phyloP scores from a whole-genome alignment of 768 basidiomycete genomes.

The Collybia sordida region DNA sequence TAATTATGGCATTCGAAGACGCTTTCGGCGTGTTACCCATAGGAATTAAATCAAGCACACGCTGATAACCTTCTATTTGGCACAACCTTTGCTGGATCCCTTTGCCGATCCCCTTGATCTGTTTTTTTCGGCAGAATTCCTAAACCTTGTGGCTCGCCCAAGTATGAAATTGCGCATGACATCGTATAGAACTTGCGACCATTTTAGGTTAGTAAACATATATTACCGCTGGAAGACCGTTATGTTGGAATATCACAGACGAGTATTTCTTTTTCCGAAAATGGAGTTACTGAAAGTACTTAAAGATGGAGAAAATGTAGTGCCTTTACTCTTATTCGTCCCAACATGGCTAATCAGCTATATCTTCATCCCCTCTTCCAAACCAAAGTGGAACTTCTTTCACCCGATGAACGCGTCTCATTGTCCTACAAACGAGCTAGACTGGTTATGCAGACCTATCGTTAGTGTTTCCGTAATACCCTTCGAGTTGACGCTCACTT shows the following conservation, averaged over 20 bases:
- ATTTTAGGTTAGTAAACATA: neutral
- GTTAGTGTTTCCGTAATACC: constrained; percentile 26
- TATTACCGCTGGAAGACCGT: neutral
- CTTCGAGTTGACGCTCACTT: constrained; percentile 6
- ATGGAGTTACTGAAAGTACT: constrained; percentile 13
- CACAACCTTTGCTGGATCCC: neutral
- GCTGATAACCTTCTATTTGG: neutral
- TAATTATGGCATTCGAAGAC: no score
- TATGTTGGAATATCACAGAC: no score
- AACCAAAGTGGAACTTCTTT: constrained; percentile 40
- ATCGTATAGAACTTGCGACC: neutral
- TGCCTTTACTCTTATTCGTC: neutral
- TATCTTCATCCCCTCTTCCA: constrained; percentile 48
- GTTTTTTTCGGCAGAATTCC: constrained; percentile 1
- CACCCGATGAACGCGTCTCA: constrained; percentile 43
- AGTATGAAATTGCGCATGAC: constrained; percentile 4
- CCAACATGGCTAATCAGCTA: constrained; percentile 35
- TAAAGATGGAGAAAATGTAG: neutral
- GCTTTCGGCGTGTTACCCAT: no score
- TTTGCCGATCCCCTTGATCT: constrained; percentile 3
- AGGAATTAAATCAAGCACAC: neutral
- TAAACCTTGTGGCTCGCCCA: neutral
- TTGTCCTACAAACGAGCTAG: constrained; percentile 51
- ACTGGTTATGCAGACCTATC: constrained; percentile 48
- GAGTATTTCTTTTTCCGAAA: constrained; percentile 1